Evolutionary conservation across 257 asterid species (phyloP).

Genomic region (Solanum tacnaense): DNA sequence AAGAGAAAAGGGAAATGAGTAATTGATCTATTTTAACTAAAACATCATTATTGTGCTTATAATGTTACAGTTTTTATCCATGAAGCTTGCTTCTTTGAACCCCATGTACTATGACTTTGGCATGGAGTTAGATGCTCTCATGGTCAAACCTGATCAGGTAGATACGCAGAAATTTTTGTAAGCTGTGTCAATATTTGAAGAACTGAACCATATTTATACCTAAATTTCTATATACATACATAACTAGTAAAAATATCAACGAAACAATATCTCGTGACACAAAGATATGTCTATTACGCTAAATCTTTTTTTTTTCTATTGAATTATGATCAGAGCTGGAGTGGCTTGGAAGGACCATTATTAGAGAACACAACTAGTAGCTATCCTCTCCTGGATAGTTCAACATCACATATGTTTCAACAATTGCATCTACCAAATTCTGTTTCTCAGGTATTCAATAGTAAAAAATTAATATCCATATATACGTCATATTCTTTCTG

Average conservation of each 20-base stretch:
- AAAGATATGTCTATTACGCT: not conserved
- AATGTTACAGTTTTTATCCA: slow-evolving; percentile 63
- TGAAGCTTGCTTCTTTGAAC: slow-evolving; percentile 73
- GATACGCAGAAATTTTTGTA: not conserved
- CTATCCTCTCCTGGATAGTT: slow-evolving; percentile 26
- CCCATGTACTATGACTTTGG: slow-evolving; percentile 61
- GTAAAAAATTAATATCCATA: not conserved
- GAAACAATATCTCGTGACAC: not conserved
- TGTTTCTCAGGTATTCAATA: not conserved
- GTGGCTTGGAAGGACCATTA: slow-evolving; percentile 30
- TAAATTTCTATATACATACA: not conserved
- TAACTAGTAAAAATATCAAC: not conserved
- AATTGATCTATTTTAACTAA: not conserved
- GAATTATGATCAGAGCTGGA: slow-evolving; percentile 25
- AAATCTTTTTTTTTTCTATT: not conserved
- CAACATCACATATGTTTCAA: slow-evolving; percentile 31
- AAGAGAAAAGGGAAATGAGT: not conserved
- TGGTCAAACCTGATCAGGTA: slow-evolving; percentile 66
- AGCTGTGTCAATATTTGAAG: not conserved
- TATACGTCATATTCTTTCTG: not conserved
- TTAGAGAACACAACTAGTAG: slow-evolving; percentile 1
- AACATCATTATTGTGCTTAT: not conserved
- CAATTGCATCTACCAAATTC: slow-evolving; percentile 17
- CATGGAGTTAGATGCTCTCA: slow-evolving; percentile 51
- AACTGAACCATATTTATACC: not conserved